Evolutionary conservation across 805 yeast genomes (phyloP).

Genomic region (Priceomyces castillae): DNA sequence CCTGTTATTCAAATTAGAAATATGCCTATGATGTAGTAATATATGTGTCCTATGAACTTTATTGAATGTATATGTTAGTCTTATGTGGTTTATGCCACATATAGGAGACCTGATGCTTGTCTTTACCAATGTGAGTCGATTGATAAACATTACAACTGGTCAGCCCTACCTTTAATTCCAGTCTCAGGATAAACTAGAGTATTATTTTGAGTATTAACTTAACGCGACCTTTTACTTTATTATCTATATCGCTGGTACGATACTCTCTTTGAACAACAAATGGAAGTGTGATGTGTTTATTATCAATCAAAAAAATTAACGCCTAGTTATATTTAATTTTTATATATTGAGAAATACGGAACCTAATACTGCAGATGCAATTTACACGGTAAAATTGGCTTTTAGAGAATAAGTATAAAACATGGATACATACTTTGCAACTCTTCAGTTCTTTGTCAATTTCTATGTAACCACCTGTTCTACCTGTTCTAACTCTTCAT

Average conservation of each 20-base stretch:
- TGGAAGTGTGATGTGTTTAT: background rate
- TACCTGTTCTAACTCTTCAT: no score
- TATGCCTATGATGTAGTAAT: background rate
- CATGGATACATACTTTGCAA: no score
- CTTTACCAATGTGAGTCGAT: background rate
- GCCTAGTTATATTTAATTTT: background rate
- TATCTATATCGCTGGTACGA: no score
- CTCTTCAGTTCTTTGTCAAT: no score
- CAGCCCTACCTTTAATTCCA: background rate
- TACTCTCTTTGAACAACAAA: no score
- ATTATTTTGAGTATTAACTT: no score
- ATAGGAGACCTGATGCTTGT: background rate
- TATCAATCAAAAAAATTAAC: background rate
- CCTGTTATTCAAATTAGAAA: background rate
- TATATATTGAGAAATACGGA: background rate
- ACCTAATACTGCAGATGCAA: background rate
- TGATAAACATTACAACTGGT: background rate
- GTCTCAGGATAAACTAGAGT: no score
- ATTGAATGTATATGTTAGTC: background rate
- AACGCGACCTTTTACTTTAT: no score
- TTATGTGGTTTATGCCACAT: background rate
- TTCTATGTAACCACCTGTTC: no score
- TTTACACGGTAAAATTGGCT: no score
- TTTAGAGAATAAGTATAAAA: no score
- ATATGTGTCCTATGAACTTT: background rate